Evolutionary conservation across 139 green algal species (phyloP).

Genomic region (Chlorella vulgaris): DNA sequence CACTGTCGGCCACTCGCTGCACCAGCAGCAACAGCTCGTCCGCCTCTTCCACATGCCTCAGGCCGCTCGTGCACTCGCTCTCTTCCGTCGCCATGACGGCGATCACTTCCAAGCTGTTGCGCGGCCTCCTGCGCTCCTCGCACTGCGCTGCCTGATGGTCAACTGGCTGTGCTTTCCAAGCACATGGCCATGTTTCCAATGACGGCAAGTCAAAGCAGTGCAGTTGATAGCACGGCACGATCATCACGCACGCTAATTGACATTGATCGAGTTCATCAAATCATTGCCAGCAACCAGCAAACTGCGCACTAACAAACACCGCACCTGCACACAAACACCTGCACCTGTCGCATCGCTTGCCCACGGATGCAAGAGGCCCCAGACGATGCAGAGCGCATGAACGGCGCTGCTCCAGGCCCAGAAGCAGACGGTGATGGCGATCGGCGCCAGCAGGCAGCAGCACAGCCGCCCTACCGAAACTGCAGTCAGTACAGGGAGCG

Average conservation of each 20-base stretch:
- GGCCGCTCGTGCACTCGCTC: not conserved
- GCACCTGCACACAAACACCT: too few relatives aligned
- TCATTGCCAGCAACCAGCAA: too few relatives aligned
- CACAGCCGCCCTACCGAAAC: not conserved
- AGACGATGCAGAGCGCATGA: not conserved
- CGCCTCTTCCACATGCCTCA: slow-evolving; percentile 38
- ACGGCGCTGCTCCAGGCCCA: not conserved
- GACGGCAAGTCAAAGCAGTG: too few relatives aligned
- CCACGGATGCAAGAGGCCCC: not conserved
- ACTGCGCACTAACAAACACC: too few relatives aligned
- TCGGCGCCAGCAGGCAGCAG: not conserved
- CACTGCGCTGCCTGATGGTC: too few relatives aligned
- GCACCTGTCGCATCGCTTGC: too few relatives aligned
- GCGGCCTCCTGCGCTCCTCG: not conserved
- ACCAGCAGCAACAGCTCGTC: slow-evolving; percentile 58
- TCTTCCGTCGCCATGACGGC: not conserved
- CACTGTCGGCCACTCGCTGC: slow-evolving; percentile 32
- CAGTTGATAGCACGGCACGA: too few relatives aligned
- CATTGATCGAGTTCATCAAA: too few relatives aligned
- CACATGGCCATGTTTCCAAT: too few relatives aligned
- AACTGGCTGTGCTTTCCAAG: too few relatives aligned
- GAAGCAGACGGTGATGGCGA: not conserved
- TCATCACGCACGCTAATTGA: too few relatives aligned
- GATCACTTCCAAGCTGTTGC: not conserved
- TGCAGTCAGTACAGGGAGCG: not conserved